Evolutionary conservation across 2,329 filamentous ascomycete genomes (phyloP).

Genomic region (Fusarium pseudograminearum): DNA sequence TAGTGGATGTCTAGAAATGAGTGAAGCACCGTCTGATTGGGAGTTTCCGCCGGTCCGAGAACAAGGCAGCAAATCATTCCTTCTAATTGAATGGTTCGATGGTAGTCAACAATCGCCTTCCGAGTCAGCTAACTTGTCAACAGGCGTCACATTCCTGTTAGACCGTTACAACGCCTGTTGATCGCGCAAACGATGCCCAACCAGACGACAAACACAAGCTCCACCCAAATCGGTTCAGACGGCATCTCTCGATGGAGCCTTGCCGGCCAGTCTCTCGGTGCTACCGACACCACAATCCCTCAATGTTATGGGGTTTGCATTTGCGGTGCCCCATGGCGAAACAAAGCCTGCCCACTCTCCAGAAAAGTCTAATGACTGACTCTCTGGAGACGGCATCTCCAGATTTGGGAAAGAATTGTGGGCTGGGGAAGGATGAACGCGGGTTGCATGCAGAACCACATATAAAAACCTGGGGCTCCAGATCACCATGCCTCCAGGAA

Average conservation of each 20-base stretch:
- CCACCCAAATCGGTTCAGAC: constrained; percentile 35
- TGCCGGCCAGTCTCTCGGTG: constrained; percentile 45
- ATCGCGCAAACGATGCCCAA: constrained; percentile 18
- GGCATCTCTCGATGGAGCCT: constrained; percentile 36
- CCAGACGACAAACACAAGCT: constrained; percentile 1
- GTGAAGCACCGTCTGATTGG: constrained; percentile 5
- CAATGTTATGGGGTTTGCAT: constrained; percentile 18
- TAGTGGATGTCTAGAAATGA: background rate
- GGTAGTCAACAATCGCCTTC: background rate
- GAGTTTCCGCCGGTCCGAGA: constrained; percentile 18
- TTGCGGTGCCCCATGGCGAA: constrained; percentile 35
- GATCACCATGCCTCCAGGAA: constrained; percentile 1
- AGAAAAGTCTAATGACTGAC: constrained; percentile 34
- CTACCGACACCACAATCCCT: constrained; percentile 37
- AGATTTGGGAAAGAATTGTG: constrained; percentile 12
- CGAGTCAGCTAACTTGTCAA: constrained; percentile 12
- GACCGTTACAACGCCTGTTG: constrained; percentile 10
- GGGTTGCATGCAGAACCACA: constrained; percentile 8
- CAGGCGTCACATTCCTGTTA: background rate
- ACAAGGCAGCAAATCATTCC: background rate
- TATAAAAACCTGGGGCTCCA: constrained; percentile 36
- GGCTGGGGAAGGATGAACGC: constrained; percentile 1
- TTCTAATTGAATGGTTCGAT: constrained; percentile 26
- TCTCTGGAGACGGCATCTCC: constrained; percentile 15
- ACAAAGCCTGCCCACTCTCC: constrained; percentile 20